phyloP scores from a whole-genome alignment of 2,329 filamentous ascomycete genomes.

The Shiraia bambusicola region DNA sequence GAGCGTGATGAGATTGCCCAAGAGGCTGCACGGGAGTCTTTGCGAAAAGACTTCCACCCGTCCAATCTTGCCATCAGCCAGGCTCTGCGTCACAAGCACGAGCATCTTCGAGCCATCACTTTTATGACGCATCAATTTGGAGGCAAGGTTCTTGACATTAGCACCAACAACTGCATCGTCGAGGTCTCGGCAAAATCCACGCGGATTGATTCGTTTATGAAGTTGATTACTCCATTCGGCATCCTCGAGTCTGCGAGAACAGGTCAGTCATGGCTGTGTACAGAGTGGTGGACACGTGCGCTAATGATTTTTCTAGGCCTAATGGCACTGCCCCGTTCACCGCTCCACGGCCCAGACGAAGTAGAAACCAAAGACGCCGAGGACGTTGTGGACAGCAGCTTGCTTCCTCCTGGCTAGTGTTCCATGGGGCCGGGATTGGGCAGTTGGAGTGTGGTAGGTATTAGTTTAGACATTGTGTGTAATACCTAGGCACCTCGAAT shows the following conservation, averaged over 20 bases:
- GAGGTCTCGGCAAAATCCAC: slow-evolving; percentile 92
- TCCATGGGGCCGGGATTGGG: neutral
- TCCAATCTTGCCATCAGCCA: slow-evolving; percentile 82
- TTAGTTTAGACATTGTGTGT: neutral
- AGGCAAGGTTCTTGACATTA: slow-evolving; percentile 96
- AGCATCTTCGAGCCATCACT: slow-evolving; percentile 94
- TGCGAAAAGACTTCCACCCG: slow-evolving; percentile 76
- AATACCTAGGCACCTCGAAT: neutral
- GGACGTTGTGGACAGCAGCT: slow-evolving; percentile 91
- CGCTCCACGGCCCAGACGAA: slow-evolving; percentile 73
- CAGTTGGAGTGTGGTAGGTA: neutral
- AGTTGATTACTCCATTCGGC: slow-evolving; percentile 89
- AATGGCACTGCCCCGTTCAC: slow-evolving; percentile 94
- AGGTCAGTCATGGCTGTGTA: slow-evolving; percentile 49
- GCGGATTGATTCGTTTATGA: slow-evolving; percentile 96
- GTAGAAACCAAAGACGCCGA: slow-evolving; percentile 83
- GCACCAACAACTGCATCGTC: slow-evolving; percentile 97
- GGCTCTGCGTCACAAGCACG: slow-evolving; percentile 92
- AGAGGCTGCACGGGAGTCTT: slow-evolving; percentile 44
- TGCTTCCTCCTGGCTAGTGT: slow-evolving; percentile 81
- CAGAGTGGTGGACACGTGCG: neutral
- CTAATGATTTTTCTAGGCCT: slow-evolving; percentile 56
- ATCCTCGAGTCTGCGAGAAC: slow-evolving; percentile 95
- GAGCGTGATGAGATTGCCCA: slow-evolving; percentile 35
- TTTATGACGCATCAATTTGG: slow-evolving; percentile 97